These are phyloP conservation scores for Yarrowia phangngaensis DNA, from an alignment of 805 yeast genomes.

Conservation along the genomic window DNA sequence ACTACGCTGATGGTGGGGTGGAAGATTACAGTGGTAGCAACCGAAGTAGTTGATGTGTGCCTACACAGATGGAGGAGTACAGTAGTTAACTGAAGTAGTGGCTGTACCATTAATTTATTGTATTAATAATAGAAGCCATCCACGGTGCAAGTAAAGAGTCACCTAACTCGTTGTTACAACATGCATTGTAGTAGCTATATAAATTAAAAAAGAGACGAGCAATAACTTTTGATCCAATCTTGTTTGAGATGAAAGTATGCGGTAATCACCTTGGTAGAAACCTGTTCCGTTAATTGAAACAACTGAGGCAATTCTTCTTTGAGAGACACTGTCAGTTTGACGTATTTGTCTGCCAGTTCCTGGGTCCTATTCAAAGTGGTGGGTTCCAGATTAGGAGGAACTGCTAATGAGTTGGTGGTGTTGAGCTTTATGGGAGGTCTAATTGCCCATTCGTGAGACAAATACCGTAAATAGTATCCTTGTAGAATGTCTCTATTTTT, in stretches of 20 bases:
- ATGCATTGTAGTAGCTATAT: conserved; percentile 2
- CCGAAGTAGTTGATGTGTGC: conserved; percentile 6
- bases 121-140: too few relatives aligned
- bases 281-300: conserved; percentile 15
- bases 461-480: conserved; percentile 24
- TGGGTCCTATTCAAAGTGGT: conserved; percentile 19
- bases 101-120: too few relatives aligned
- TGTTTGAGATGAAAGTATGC: conserved; percentile 19
- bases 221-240: conserved; percentile 20
- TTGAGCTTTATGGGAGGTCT: conserved; percentile 24
- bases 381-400: conserved; percentile 23
- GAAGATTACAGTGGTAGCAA: conserved; percentile 16
- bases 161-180: too few relatives aligned
- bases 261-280: conserved; percentile 14
- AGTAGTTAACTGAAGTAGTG: too few relatives aligned
- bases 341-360: conserved; percentile 21
- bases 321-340: conserved; percentile 6
- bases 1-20: conserved; percentile 8
- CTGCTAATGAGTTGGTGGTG: conserved; percentile 4
- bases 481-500: conserved; percentile 21
- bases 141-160: too few relatives aligned
- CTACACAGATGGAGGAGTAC: too few relatives aligned
- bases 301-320: conserved; percentile 22
- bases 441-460: conserved; percentile 22
- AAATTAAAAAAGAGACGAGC: conserved; percentile 14